Conservation (phyloP, 495 filamentous ascomycete species). For the Hyphodiscus hymeniophilus region DNA sequence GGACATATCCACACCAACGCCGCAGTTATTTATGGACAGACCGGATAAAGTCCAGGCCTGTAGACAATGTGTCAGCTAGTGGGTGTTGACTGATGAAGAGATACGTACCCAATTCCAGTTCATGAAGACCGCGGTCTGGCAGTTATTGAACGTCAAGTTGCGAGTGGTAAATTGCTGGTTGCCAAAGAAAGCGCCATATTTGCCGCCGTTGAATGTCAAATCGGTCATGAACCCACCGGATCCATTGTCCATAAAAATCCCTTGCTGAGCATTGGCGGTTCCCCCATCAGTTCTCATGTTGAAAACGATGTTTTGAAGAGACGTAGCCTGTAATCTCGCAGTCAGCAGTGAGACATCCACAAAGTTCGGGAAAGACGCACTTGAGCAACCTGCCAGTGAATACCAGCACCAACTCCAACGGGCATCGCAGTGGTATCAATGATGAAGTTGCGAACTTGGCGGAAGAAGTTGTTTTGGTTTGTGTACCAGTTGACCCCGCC, state of each 20-base stretch:
- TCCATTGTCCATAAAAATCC: conserved; percentile 97
- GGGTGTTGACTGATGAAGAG: not conserved
- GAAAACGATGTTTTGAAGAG: conserved; percentile 83
- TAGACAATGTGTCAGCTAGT: conserved; percentile 62
- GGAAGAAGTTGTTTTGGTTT: conserved; percentile 95
- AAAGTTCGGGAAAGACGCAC: no score
- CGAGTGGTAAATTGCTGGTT: conserved; percentile 90
- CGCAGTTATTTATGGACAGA: conserved; percentile 71
- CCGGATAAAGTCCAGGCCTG: conserved; percentile 88
- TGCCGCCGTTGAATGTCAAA: conserved; percentile 77
- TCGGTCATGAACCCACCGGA: conserved; percentile 84
- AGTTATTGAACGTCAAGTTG: conserved; percentile 84
- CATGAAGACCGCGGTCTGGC: conserved; percentile 83
- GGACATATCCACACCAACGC: conserved; percentile 75
- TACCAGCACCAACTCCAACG: conserved; percentile 57
- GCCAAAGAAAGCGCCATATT: conserved; percentile 74
- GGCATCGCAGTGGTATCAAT: conserved; percentile 76
- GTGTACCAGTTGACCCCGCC: conserved; percentile 58
- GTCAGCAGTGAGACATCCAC: no score
- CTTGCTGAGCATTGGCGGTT: conserved; percentile 34
- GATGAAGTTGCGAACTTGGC: conserved; percentile 88
- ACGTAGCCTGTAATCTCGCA: no score
- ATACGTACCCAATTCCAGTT: conserved; percentile 21
- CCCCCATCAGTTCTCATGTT: conserved; percentile 72
- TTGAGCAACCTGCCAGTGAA: conserved; percentile 98